A percentile compares a stretch with the other conserved stretches of the same genome.
phyloP scores from a whole-genome alignment of 75 land plant genomes.

The Picea sitchensis region DNA sequence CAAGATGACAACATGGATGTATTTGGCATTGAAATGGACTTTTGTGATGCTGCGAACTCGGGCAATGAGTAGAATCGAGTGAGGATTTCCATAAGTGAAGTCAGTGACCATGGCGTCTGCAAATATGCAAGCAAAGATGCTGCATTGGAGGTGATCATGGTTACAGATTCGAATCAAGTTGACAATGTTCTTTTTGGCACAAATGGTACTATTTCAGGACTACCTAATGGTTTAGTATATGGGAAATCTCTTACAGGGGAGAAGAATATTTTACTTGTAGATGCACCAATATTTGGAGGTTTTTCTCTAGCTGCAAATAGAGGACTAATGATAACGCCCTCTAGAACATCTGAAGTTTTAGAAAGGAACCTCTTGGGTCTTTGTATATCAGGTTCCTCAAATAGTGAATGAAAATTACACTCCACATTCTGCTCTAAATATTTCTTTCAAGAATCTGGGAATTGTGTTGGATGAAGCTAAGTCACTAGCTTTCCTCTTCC shows the following conservation, averaged over 20 bases:
- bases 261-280: slow-evolving; percentile 31
- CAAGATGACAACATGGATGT: slow-evolving; percentile 53
- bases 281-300: slow-evolving; percentile 56
- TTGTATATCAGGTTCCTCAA: too few relatives aligned
- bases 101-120: slow-evolving; percentile 12
- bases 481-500: slow-evolving; percentile 64
- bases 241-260: slow-evolving; percentile 12
- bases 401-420: slow-evolving; percentile 47
- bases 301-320: slow-evolving; percentile 39
- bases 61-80: slow-evolving; percentile 32
- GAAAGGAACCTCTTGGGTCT: slow-evolving; percentile 10
- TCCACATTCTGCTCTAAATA: slow-evolving; percentile 35
- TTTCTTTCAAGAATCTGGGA: slow-evolving; percentile 67
- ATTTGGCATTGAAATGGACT: slow-evolving; percentile 87
- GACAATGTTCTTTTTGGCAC: slow-evolving; percentile 40
- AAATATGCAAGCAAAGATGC: slow-evolving; percentile 35
- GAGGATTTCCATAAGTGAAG: too few relatives aligned
- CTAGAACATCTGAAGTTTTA: slow-evolving; percentile 59
- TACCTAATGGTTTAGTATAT: slow-evolving; percentile 34
- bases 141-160: slow-evolving; percentile 16
- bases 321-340: slow-evolving; percentile 54
- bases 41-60: slow-evolving; percentile 74
- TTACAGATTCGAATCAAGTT: slow-evolving; percentile 17
- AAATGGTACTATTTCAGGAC: slow-evolving; percentile 41
- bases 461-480: slow-evolving; percentile 38